Conservation (phyloP, 805 yeast species). For the Saccharomycopsis malanga region DNA sequence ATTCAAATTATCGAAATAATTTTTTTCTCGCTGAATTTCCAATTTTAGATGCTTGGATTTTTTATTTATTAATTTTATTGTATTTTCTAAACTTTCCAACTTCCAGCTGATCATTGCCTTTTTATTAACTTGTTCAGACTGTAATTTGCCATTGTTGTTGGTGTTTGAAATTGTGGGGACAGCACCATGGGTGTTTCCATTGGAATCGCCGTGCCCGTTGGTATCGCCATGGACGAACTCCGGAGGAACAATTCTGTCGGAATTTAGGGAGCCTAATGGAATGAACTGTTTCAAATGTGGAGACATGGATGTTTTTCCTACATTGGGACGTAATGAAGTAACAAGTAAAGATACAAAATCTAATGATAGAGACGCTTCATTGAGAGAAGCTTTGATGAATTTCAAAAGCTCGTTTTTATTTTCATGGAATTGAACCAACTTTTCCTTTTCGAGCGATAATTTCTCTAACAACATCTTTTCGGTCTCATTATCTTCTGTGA, state of each 20-base stretch:
- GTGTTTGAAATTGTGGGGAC: too few species aligned
- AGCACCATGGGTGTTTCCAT: constrained; percentile 23
- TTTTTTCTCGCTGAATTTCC: constrained; percentile 54
- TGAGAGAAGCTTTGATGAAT: constrained; percentile 59
- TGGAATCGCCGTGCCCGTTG: constrained; percentile 26
- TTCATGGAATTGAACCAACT: constrained; percentile 33
- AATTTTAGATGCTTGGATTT: constrained; percentile 45
- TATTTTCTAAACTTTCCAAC: constrained; percentile 53
- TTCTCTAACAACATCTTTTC: constrained; percentile 9
- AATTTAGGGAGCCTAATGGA: constrained; percentile 66
- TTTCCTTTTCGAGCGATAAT: constrained; percentile 23
- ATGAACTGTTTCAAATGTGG: constrained; percentile 69
- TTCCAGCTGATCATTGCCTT: constrained; percentile 78
- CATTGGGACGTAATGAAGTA: constrained; percentile 75
- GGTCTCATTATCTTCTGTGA: constrained; percentile 12
- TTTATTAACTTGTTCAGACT: constrained; percentile 25
- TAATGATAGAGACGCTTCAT: constrained; percentile 80
- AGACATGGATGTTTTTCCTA: constrained; percentile 83
- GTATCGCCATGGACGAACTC: constrained; percentile 24
- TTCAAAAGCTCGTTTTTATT: constrained; percentile 48
- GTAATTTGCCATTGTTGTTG: neutral
- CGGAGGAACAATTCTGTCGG: constrained; percentile 29
- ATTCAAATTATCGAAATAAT: constrained; percentile 55
- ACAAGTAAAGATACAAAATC: constrained; percentile 82
- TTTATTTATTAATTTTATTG: constrained; percentile 43